Evolutionary conservation across 441 rosid species (phyloP).

Genomic region (Adansonia madagascariensis): DNA sequence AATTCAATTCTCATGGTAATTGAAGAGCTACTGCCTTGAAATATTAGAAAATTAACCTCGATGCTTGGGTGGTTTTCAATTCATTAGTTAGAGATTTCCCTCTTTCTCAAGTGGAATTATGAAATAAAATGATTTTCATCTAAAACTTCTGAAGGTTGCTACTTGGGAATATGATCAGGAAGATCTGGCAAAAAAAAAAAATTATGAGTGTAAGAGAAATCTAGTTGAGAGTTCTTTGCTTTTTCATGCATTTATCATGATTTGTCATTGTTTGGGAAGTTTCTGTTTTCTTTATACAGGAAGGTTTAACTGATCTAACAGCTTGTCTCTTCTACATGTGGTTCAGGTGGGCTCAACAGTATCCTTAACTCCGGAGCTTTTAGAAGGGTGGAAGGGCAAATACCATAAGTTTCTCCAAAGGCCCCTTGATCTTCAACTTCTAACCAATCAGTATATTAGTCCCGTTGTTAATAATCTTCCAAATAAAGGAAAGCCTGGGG

Average conservation of each 20-base stretch:
- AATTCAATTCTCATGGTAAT: conserved; percentile 38
- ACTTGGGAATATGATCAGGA: background rate
- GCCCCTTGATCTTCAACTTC: conserved; percentile 39
- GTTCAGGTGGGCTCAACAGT: conserved; percentile 37
- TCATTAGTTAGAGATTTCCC: background rate
- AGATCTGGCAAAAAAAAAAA: background rate
- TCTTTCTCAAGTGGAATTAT: background rate
- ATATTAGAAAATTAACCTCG: background rate
- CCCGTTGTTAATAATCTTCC: conserved; percentile 26
- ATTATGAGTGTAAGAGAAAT: background rate
- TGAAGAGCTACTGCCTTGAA: background rate
- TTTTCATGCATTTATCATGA: background rate
- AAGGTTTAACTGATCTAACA: background rate
- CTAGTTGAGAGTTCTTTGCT: conserved; percentile 5
- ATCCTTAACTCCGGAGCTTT: conserved; percentile 23
- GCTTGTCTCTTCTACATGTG: conserved; percentile 15
- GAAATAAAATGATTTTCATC: background rate
- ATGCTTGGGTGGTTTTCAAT: background rate
- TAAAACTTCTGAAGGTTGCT: background rate
- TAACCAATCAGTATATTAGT: conserved; percentile 39
- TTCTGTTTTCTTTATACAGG: background rate
- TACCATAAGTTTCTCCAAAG: conserved; percentile 31
- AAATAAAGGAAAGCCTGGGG: background rate
- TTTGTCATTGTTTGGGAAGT: background rate
- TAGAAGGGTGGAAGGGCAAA: conserved; percentile 26